Conservation (phyloP, 2,329 filamentous ascomycete species). For the Cladosporium sp. region DNA sequence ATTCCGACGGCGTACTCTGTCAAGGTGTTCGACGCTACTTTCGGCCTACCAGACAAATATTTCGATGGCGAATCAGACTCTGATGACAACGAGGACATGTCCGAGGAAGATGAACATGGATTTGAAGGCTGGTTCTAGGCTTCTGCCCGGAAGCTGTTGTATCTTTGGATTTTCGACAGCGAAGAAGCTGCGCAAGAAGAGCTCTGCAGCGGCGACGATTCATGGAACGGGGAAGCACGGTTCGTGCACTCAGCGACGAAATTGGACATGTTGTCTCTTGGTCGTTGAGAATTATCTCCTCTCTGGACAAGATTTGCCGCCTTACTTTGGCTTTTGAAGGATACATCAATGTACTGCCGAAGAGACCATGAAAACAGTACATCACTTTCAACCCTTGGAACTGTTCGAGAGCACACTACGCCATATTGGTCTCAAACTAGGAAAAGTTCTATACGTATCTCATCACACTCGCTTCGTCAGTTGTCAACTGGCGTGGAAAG, state of each 20-base stretch:
- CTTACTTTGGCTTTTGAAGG: too few relatives aligned
- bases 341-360: too few relatives aligned
- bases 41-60: background rate
- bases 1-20: background rate
- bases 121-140: slow-evolving; percentile 1
- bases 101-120: background rate
- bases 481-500: too few relatives aligned
- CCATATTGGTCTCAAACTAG: too few relatives aligned
- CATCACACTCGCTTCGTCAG: too few relatives aligned
- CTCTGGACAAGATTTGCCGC: too few relatives aligned
- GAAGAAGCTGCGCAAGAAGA: slow-evolving; percentile 17
- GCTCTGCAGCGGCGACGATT: background rate
- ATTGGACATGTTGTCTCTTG: slow-evolving; percentile 19
- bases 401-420: too few relatives aligned
- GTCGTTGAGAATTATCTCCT: too few relatives aligned
- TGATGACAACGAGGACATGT: background rate
- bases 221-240: background rate
- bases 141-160: background rate
- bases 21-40: background rate
- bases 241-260: background rate
- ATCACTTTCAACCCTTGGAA: too few relatives aligned
- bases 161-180: background rate
- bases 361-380: too few relatives aligned
- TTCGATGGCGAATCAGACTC: background rate
- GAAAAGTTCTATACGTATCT: too few relatives aligned